Percentiles rank a stretch among this genome's conserved stretches.
These are phyloP conservation scores for Tolypocladium pustulatum DNA, from an alignment of 2,329 filamentous ascomycete genomes.

Conservation along the genomic window DNA sequence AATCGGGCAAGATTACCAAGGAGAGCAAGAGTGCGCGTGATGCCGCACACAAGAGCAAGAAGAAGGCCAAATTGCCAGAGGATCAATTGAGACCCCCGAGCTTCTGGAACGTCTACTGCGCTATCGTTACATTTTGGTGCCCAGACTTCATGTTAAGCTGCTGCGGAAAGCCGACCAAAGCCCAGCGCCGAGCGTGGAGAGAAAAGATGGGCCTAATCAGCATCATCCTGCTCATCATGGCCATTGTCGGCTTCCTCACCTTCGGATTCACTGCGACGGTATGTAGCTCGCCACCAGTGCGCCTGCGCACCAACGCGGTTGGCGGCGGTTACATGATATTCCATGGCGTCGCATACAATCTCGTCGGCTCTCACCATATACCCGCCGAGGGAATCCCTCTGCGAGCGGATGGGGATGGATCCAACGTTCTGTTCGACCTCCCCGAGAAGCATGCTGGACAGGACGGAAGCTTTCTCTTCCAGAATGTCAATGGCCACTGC, in stretches of 20 bases:
- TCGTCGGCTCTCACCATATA: slow-evolving; percentile 68
- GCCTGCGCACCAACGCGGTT: slow-evolving; percentile 77
- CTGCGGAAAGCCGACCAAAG: slow-evolving; percentile 76
- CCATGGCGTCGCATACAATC: slow-evolving; percentile 81
- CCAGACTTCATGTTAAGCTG: slow-evolving; percentile 76
- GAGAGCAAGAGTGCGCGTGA: slow-evolving; percentile 29
- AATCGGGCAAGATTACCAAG: slow-evolving; percentile 56
- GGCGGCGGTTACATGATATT: slow-evolving; percentile 85
- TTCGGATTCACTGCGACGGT: slow-evolving; percentile 92
- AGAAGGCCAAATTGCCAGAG: slow-evolving; percentile 37
- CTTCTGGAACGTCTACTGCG: slow-evolving; percentile 92
- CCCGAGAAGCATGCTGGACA: slow-evolving; percentile 71
- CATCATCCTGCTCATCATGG: slow-evolving; percentile 80
- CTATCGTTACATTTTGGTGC: slow-evolving; percentile 87
- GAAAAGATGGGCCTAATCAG: slow-evolving; percentile 97
- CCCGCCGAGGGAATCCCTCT: slow-evolving; percentile 66
- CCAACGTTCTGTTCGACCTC: slow-evolving; percentile 84
- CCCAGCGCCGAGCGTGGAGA: slow-evolving; percentile 85
- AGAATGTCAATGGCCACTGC: slow-evolving; percentile 96
- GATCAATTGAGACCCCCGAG: slow-evolving; percentile 69
- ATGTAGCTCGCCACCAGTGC: slow-evolving; percentile 60
- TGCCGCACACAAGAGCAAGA: slow-evolving; percentile 23
- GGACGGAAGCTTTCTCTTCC: slow-evolving; percentile 94
- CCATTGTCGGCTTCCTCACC: slow-evolving; percentile 85
- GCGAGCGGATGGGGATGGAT: slow-evolving; percentile 32